Percentiles rank a stretch among this genome's conserved stretches.
Conservation (phyloP, 805 yeast genomes). For the Priceomyces castillae region DNA sequence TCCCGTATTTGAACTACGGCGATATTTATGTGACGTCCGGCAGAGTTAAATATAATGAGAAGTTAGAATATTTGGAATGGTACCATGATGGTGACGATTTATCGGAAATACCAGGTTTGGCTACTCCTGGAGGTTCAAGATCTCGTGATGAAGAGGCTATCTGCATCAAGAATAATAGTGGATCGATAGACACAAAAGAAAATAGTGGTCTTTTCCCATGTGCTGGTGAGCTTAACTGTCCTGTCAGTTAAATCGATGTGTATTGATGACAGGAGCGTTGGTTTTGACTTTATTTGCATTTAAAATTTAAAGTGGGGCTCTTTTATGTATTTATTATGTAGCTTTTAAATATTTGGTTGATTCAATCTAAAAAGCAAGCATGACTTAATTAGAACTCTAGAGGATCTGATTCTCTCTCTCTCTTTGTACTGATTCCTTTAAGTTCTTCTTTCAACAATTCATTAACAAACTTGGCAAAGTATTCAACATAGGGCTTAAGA, state of each 20-base stretch:
- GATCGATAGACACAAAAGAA: conserved; percentile 27
- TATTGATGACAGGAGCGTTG: background rate
- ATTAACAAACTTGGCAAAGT: conserved; percentile 62
- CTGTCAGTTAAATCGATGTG: conserved; percentile 10
- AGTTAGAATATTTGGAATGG: conserved; percentile 67
- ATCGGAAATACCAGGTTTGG: background rate
- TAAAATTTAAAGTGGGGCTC: too few relatives aligned
- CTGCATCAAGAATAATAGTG: conserved; percentile 37
- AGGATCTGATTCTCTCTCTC: conserved; percentile 33
- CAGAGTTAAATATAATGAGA: conserved; percentile 47
- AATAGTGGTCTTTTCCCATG: conserved; percentile 2
- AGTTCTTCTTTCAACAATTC: conserved; percentile 56
- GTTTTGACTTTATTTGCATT: too few relatives aligned
- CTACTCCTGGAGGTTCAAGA: background rate
- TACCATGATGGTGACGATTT: conserved; percentile 42
- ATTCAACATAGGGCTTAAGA: conserved; percentile 66
- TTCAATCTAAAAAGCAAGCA: background rate
- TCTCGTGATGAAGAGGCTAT: conserved; percentile 25
- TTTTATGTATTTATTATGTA: background rate
- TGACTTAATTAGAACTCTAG: conserved; percentile 25
- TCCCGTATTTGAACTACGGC: conserved; percentile 44
- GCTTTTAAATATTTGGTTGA: background rate
- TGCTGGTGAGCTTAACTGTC: conserved; percentile 13
- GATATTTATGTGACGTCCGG: conserved; percentile 58
- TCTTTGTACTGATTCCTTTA: conserved; percentile 24